These are phyloP conservation scores for Ogataea hybrid DNA, from an alignment of 1,139 yeast species.

Conservation along the genomic window DNA sequence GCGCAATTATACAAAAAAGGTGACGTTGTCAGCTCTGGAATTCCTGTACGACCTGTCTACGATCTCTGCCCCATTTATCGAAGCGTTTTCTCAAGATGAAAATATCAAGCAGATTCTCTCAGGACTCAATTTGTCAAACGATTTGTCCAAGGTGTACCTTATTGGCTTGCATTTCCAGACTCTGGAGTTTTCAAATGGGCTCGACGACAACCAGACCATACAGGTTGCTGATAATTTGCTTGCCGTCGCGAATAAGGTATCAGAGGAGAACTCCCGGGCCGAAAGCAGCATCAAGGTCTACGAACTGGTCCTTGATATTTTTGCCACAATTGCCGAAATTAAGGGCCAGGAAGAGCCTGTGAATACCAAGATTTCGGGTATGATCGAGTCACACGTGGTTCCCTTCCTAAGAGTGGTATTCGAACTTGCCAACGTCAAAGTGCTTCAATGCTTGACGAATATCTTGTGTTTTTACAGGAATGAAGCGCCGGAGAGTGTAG, in stretches of 20 bases:
- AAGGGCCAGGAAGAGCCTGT: conserved; percentile 28
- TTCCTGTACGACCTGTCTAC: conserved; percentile 66
- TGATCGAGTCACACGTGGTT: conserved; percentile 17
- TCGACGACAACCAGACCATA: conserved; percentile 25
- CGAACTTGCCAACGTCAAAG: conserved; percentile 39
- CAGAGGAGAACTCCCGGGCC: conserved; percentile 40
- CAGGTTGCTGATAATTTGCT: conserved; percentile 34
- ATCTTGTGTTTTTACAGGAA: conserved; percentile 51
- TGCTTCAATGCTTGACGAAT: conserved; percentile 69
- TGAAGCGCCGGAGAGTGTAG: conserved; percentile 10
- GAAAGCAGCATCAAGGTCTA: conserved; percentile 58
- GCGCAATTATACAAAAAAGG: conserved; percentile 34
- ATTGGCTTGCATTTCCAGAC: conserved; percentile 64
- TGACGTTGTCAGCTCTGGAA: conserved; percentile 56
- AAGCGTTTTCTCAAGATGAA: conserved; percentile 29
- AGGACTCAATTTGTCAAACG: conserved; percentile 6
- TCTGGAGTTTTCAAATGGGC: conserved; percentile 41
- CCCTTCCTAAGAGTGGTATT: conserved; percentile 37
- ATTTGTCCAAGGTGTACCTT: conserved; percentile 48
- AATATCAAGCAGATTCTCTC: conserved; percentile 17
- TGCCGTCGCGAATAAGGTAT: conserved; percentile 36
- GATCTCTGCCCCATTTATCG: conserved; percentile 59
- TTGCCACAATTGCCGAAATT: conserved; percentile 73
- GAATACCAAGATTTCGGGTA: conserved; percentile 3
- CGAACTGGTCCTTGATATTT: conserved; percentile 69